A percentile compares a stretch with the other conserved stretches of the same genome.
These are phyloP conservation scores for Syncephalastrum sp. DNA, from an alignment of 371 early-diverging fungal species.

Conservation along the genomic window DNA sequence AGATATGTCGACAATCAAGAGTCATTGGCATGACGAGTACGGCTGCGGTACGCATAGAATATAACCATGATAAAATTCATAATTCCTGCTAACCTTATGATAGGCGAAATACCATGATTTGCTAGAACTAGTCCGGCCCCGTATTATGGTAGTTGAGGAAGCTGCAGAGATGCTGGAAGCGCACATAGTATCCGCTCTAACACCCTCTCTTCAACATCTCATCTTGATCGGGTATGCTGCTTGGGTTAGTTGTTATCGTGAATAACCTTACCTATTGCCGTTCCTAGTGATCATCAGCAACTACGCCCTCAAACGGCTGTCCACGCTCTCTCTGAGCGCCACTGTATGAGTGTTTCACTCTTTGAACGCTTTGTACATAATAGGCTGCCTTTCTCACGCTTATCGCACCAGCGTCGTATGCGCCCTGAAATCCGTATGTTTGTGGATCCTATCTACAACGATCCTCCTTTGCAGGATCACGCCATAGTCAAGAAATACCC, in stretches of 20 bases:
- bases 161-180: slow-evolving; percentile 77
- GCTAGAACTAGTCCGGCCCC: slow-evolving; percentile 46
- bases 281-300: slow-evolving; percentile 66
- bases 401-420: slow-evolving; percentile 73
- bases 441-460: slow-evolving; percentile 55
- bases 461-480: slow-evolving; percentile 51
- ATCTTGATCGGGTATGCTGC: slow-evolving; percentile 62
- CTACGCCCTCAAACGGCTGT: slow-evolving; percentile 61
- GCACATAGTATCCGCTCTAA: slow-evolving; percentile 62
- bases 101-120: slow-evolving; percentile 66
- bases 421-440: slow-evolving; percentile 66
- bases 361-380: slow-evolving; percentile 68
- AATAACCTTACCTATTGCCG: not conserved
- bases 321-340: slow-evolving; percentile 43
- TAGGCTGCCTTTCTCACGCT: slow-evolving; percentile 47
- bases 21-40: slow-evolving; percentile 74
- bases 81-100: not conserved
- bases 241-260: not conserved
- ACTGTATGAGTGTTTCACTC: slow-evolving; percentile 60
- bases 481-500: slow-evolving; percentile 45
- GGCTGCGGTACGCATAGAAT: slow-evolving; percentile 55
- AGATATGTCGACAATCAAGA: slow-evolving; percentile 44
- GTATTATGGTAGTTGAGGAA: slow-evolving; percentile 69
- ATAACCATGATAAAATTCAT: not conserved
- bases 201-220: slow-evolving; percentile 58